Evolutionary conservation across 768 basidiomycete genomes (phyloP).

Genomic region (Guyanaporus albipodus): DNA sequence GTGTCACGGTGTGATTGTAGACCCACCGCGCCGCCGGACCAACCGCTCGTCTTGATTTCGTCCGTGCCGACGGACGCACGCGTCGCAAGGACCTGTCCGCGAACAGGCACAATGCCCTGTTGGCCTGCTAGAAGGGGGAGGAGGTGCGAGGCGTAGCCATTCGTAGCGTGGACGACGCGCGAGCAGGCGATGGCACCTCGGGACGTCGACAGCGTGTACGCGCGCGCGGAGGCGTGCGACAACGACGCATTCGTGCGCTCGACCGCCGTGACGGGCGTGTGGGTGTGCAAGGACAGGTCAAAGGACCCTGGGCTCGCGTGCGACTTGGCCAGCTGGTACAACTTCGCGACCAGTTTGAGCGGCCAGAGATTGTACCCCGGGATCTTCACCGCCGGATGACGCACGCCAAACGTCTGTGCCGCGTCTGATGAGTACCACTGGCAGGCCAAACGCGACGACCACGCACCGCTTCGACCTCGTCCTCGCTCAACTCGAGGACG

Average conservation of each 20-base stretch:
- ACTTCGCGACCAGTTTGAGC: slow-evolving; percentile 69
- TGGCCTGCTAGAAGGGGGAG: slow-evolving; percentile 61
- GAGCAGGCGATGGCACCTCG: slow-evolving; percentile 59
- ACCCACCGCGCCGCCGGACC: slow-evolving; percentile 43
- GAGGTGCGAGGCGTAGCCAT: slow-evolving; percentile 75
- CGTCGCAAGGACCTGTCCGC: slow-evolving; percentile 60
- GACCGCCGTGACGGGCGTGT: slow-evolving; percentile 61
- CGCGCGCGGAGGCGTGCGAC: neutral
- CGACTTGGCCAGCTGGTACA: slow-evolving; percentile 45
- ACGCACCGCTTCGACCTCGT: slow-evolving; percentile 47
- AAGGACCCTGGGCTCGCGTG: slow-evolving; percentile 28
- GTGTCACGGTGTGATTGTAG: too few relatives aligned
- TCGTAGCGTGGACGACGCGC: slow-evolving; percentile 82
- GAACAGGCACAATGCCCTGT: slow-evolving; percentile 59
- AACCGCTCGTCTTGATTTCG: slow-evolving; percentile 42
- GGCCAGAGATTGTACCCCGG: slow-evolving; percentile 73
- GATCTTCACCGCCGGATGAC: slow-evolving; percentile 48
- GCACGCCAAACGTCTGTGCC: slow-evolving; percentile 31
- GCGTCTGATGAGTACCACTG: too few relatives aligned
- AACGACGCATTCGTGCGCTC: slow-evolving; percentile 1
- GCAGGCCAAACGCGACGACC: neutral
- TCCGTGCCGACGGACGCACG: slow-evolving; percentile 39
- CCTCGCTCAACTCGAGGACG: slow-evolving; percentile 45
- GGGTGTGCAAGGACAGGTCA: slow-evolving; percentile 61
- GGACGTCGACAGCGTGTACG: slow-evolving; percentile 41